Conservation (phyloP, 352 stramenopile genomes). For the Pythium rhizo-oryzae region DNA sequence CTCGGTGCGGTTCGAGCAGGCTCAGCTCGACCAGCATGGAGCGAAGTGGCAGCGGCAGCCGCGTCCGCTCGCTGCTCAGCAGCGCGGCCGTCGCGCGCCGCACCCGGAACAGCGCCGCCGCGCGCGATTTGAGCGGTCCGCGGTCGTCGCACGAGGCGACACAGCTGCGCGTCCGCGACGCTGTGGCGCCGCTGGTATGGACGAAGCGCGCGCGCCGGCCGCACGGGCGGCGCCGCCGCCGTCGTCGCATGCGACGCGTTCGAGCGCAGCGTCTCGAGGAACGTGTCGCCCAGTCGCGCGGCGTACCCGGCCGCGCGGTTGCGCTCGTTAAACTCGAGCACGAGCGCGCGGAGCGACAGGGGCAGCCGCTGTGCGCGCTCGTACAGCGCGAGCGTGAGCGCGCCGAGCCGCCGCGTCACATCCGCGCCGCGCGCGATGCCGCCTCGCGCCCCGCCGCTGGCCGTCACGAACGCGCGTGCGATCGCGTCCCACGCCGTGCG, state of each 20-base stretch:
- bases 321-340: conserved; percentile 2
- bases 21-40: not conserved
- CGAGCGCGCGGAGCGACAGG: not conserved
- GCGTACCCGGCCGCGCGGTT: not conserved
- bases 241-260: not conserved
- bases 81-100: not conserved
- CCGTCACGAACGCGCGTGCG: no score
- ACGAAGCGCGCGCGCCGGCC: no score
- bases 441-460: no score
- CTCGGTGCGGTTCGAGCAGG: no score
- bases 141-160: not conserved
- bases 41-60: not conserved
- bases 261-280: not conserved
- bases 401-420: not conserved
- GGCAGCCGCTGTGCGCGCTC: not conserved
- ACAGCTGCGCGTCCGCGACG: not conserved
- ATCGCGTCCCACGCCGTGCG: no score
- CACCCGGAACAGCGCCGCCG: not conserved
- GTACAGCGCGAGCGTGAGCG: not conserved
- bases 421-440: not conserved
- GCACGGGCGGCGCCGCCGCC: not conserved
- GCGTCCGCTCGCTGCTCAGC: not conserved
- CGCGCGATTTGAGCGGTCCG: not conserved
- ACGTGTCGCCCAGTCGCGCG: not conserved
- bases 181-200: no score